These are phyloP conservation scores for Lotmaria passim DNA, from an alignment of 208 protist genomes.

Conservation along the genomic window DNA sequence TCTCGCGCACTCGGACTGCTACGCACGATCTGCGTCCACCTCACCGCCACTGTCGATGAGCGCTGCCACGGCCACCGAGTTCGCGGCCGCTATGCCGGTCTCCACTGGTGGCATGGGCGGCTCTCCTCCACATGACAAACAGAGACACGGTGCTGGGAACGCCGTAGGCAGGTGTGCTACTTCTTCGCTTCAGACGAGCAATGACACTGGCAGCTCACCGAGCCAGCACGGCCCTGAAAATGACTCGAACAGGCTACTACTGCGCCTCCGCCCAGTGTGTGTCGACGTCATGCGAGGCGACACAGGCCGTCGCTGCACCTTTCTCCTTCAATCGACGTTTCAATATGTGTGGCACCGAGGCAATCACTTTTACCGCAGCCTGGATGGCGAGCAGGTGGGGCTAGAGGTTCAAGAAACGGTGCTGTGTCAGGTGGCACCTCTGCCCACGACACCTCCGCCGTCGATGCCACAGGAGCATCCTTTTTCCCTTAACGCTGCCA, in stretches of 20 bases:
- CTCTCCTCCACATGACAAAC: too few species aligned
- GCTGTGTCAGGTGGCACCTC: constrained; percentile 13
- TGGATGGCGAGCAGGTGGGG: constrained; percentile 21
- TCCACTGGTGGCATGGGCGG: too few species aligned
- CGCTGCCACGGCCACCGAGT: too few species aligned
- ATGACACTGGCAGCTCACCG: too few species aligned
- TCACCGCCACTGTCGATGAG: too few species aligned
- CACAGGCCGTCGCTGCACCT: constrained; percentile 26
- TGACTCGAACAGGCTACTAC: too few species aligned
- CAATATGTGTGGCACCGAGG: constrained; percentile 30
- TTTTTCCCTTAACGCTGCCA: not conserved
- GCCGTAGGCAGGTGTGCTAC: too few species aligned
- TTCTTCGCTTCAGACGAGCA: too few species aligned
- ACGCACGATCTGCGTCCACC: not conserved
- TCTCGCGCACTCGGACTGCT: not conserved
- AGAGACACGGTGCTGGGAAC: too few species aligned
- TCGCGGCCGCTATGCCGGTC: too few species aligned
- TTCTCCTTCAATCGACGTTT: constrained; percentile 24
- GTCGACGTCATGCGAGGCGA: constrained; percentile 38
- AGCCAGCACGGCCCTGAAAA: too few species aligned
- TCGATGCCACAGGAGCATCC: not conserved
- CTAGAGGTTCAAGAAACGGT: constrained; percentile 37
- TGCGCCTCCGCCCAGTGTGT: constrained; percentile 27
- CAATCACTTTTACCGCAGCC: constrained; percentile 21
- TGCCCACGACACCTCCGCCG: not conserved